phyloP scores from a whole-genome alignment of 495 filamentous ascomycete genomes.

The Lasiosphaeriaceae sp. region DNA sequence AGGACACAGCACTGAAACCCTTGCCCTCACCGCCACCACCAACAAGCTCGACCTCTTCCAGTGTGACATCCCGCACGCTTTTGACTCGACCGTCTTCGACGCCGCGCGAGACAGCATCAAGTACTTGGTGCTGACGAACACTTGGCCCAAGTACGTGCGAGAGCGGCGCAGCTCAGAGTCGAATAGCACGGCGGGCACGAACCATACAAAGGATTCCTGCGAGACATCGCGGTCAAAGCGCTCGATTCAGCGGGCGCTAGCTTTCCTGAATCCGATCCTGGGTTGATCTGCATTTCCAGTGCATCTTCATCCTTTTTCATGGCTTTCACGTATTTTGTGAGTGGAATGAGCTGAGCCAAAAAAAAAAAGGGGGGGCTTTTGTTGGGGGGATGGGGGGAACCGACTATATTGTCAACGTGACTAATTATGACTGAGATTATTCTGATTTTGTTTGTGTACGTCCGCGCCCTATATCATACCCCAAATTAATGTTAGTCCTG shows the following conservation, averaged over 20 bases:
- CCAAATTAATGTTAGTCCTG: no score
- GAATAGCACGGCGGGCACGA: not conserved
- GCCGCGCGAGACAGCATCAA: conserved; percentile 59
- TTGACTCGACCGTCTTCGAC: conserved; percentile 54
- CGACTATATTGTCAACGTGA: no score
- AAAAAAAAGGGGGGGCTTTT: no score
- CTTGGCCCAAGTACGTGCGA: conserved; percentile 62
- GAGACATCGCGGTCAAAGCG: conserved; percentile 2
- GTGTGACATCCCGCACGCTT: conserved; percentile 44
- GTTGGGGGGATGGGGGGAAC: no score
- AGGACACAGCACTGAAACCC: conserved; percentile 5
- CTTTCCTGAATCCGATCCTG: conserved; percentile 12
- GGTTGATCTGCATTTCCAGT: no score
- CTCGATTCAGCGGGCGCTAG: conserved; percentile 10
- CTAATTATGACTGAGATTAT: no score
- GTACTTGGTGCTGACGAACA: conserved; percentile 66
- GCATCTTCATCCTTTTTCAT: no score
- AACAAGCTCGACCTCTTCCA: conserved; percentile 15
- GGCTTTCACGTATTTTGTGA: no score
- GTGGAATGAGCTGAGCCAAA: not conserved
- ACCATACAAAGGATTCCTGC: not conserved
- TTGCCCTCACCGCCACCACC: not conserved
- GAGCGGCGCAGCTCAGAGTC: conserved; percentile 25
- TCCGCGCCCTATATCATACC: no score
- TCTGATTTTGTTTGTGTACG: no score